Percentiles rank a stretch among this genome's conserved stretches.
Evolutionary conservation across 2,329 filamentous ascomycete species (phyloP).

Genomic region (Fusarium humuli): DNA sequence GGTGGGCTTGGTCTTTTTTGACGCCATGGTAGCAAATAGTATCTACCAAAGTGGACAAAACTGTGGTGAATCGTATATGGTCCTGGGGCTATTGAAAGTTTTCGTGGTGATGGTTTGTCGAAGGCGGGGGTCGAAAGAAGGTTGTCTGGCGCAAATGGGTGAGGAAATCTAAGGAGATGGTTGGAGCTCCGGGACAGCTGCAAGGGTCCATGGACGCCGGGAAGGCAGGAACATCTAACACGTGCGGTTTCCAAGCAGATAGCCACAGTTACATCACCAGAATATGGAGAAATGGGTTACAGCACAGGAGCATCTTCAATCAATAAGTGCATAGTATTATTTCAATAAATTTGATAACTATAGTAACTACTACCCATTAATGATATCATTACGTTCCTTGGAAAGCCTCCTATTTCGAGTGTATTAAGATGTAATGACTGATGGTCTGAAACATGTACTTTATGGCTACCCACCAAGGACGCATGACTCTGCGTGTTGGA

Average conservation of each 20-base stretch:
- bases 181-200: conserved; percentile 38
- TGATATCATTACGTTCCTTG: conserved; percentile 23
- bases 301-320: neutral
- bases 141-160: conserved; percentile 37
- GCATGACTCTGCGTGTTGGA: conserved; percentile 17
- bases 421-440: conserved; percentile 8
- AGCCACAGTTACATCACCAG: conserved; percentile 10
- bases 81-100: neutral
- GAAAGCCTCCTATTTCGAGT: neutral
- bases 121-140: conserved; percentile 35
- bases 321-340: neutral
- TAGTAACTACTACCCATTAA: neutral
- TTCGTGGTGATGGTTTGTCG: conserved; percentile 23
- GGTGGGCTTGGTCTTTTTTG: conserved; percentile 68
- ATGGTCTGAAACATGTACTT: conserved; percentile 23
- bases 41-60: neutral
- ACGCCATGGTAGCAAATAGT: conserved; percentile 62
- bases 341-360: neutral
- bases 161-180: conserved; percentile 23
- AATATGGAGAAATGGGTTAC: neutral
- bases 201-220: conserved; percentile 35
- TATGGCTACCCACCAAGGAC: conserved; percentile 19
- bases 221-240: conserved; percentile 26
- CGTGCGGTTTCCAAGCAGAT: conserved; percentile 17
- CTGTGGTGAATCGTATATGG: neutral